phyloP scores from a whole-genome alignment of 345 rosid genomes.

The Murraya koenigii region DNA sequence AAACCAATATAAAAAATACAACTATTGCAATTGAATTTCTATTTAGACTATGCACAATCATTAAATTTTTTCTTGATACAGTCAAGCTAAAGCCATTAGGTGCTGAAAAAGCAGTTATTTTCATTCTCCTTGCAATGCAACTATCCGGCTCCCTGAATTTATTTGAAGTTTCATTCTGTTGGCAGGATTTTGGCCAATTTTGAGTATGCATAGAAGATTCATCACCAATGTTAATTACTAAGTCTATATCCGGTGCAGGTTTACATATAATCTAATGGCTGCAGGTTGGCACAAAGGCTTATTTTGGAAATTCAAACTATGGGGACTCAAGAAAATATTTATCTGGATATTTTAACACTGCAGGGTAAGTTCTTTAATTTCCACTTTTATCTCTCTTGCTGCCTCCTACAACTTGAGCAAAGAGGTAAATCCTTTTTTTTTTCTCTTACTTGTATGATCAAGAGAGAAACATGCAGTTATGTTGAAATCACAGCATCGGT shows the following conservation, averaged over 20 bases:
- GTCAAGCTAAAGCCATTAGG: not conserved
- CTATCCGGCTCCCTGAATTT: not conserved
- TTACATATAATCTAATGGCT: slow-evolving; percentile 94
- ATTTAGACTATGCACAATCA: not conserved
- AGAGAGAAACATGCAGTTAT: slow-evolving; percentile 73
- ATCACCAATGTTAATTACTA: not conserved
- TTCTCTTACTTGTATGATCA: slow-evolving; percentile 54
- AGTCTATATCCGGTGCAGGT: slow-evolving; percentile 41
- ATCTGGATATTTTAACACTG: slow-evolving; percentile 81
- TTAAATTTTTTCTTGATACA: not conserved
- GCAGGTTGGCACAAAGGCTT: slow-evolving; percentile 93
- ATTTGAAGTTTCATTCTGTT: too few species aligned
- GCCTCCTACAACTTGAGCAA: not conserved
- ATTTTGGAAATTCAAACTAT: slow-evolving; percentile 71
- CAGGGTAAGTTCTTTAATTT: slow-evolving; percentile 49
- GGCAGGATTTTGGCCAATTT: too few species aligned
- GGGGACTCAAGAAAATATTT: slow-evolving; percentile 86
- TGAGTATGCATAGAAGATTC: not conserved
- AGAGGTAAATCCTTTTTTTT: not conserved
- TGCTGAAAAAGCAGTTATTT: too few species aligned
- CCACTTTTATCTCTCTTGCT: not conserved
- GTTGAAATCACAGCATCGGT: slow-evolving; percentile 66
- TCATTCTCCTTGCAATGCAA: not conserved
- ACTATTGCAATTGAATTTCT: too few species aligned
- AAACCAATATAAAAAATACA: too few species aligned